phyloP scores from a whole-genome alignment of 2,329 filamentous ascomycete species.

The Aspergillus terreus region DNA sequence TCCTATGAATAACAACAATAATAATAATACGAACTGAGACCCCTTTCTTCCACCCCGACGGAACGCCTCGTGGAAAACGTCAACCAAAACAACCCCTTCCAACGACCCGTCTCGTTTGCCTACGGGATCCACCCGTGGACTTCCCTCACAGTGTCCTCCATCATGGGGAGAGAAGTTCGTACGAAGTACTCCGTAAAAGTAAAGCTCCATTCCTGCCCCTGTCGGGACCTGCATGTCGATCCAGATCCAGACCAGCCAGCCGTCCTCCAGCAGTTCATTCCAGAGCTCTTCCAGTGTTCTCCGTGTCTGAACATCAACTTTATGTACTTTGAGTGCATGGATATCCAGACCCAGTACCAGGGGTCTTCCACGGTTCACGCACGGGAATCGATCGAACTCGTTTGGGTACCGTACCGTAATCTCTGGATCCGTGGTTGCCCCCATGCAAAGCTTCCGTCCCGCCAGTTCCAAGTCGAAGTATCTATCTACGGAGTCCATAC shows the following conservation, averaged over 20 bases:
- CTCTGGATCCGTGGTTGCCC: not conserved
- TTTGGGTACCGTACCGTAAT: not conserved
- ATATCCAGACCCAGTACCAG: not conserved
- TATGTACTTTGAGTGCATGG: no score
- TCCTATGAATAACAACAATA: no score
- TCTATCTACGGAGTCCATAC: not conserved
- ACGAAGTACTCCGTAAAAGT: no score
- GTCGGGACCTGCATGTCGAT: slow-evolving; percentile 1
- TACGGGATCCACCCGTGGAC: not conserved
- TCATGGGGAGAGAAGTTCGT: not conserved
- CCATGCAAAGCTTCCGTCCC: not conserved
- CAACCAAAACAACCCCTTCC: not conserved
- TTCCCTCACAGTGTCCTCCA: not conserved
- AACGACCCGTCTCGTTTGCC: not conserved
- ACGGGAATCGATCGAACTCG: not conserved
- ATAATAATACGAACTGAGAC: not conserved
- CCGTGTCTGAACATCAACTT: not conserved
- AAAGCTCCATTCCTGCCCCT: no score
- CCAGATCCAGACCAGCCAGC: not conserved
- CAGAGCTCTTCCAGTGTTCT: not conserved
- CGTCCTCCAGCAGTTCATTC: not conserved
- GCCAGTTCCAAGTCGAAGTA: not conserved
- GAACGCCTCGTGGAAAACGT: not conserved
- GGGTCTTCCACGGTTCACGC: not conserved
- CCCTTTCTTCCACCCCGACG: not conserved